Conservation (phyloP, 2,329 filamentous ascomycete species). For the Cordyceps militaris region DNA sequence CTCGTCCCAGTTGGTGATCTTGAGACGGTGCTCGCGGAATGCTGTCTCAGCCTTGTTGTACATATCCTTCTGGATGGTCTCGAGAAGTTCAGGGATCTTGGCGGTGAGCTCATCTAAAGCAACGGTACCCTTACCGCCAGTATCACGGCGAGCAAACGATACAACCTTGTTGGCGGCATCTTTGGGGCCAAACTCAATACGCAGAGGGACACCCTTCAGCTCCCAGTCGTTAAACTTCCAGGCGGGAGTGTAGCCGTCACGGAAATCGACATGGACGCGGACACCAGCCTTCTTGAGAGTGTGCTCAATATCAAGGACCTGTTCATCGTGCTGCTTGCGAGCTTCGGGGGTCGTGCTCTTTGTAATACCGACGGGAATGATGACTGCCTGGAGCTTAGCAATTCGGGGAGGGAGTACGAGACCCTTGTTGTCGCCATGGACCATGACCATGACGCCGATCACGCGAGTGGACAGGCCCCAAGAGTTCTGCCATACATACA, state of each 20-base stretch:
- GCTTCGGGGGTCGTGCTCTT: slow-evolving; percentile 80
- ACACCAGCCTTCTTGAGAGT: slow-evolving; percentile 67
- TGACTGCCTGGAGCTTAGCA: slow-evolving; percentile 74
- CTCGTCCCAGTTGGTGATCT: slow-evolving; percentile 81
- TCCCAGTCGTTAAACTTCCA: slow-evolving; percentile 99
- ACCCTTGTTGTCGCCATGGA: slow-evolving; percentile 93
- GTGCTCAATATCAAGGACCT: slow-evolving; percentile 63
- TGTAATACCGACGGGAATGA: slow-evolving; percentile 89
- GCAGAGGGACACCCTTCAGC: slow-evolving; percentile 87
- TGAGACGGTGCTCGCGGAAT: slow-evolving; percentile 73
- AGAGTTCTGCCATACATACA: slow-evolving; percentile 96
- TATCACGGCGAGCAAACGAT: slow-evolving; percentile 80
- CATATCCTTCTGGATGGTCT: slow-evolving; percentile 84
- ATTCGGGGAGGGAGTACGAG: slow-evolving; percentile 88
- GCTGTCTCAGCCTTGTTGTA: slow-evolving; percentile 66
- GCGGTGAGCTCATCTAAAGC: slow-evolving; percentile 65
- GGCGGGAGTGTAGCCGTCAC: slow-evolving; percentile 87
- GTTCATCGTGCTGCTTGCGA: slow-evolving; percentile 65
- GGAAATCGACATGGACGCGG: slow-evolving; percentile 72
- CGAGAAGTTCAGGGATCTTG: slow-evolving; percentile 72
- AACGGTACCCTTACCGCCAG: slow-evolving; percentile 74
- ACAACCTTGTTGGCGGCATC: slow-evolving; percentile 82
- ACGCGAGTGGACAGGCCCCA: slow-evolving; percentile 97
- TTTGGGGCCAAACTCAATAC: slow-evolving; percentile 93
- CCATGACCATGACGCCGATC: slow-evolving; percentile 98